Evolutionary conservation across 805 yeast genomes (phyloP), one percentile per base, ranked within the genome.

Genomic region (Brettanomyces custersianus): DNA sequence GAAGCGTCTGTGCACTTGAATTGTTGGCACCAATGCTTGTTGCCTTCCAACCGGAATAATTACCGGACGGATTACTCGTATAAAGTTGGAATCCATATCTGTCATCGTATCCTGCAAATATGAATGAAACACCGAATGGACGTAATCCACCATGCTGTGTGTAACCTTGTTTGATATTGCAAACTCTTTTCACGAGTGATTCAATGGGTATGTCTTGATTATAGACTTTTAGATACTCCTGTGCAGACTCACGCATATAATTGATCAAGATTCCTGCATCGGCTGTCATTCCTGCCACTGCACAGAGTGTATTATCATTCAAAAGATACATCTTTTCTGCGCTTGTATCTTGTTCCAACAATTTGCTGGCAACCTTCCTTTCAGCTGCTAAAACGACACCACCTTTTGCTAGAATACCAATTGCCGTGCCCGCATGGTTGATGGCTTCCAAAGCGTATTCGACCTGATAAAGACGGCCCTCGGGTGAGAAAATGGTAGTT

Each of bases 141-240:
- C 99, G 80, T 52, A 92, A 72, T 25, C 98, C 98, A 55, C 99
- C 99, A 55, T 84, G 95, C 61, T 92, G 99, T 6, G 99, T 92
- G 60, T 92, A 92, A 9, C 97, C 96, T 59, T 92, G 99, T 61
- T 92, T 92, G 43, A 85, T 74, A 61, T 92, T 94, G 64, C 96
- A 87, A 44, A 92, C 69, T 44, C 81, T 71, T 55, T 85, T 84
- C 45, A 92, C 96, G 45, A 92, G 73, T 37, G 79, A 70, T 59
- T 87, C 96, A 40, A 90, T 82, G n/a, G 96, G 96, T 34, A 90
- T 83, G 43, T 87, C 87, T 61, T 87, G 95, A 55, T 83, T 83
- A 60, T 87, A 92, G 13, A 83, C 74, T 58, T 84, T 79, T 47
- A 92, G 68, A 59, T 92, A 82, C 46, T 70, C 70, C 62, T 92